Evolutionary conservation across 78 protist species (phyloP).

Genomic region (Pelomyxa schiedti): DNA sequence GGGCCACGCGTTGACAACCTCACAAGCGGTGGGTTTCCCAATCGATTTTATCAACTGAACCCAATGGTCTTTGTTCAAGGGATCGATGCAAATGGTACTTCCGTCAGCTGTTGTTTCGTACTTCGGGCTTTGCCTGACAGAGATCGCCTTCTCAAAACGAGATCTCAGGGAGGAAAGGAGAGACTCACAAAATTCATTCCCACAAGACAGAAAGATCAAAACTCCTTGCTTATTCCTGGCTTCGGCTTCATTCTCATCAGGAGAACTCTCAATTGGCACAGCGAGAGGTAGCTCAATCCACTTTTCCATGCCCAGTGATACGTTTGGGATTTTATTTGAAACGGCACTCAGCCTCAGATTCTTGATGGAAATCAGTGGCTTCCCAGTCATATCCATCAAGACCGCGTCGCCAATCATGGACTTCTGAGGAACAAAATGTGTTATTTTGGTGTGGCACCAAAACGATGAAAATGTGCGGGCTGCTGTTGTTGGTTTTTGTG

Average conservation of each 20-base stretch:
- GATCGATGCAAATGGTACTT: no score
- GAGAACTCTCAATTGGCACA: no score
- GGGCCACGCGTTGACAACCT: no score
- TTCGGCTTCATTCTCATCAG: no score
- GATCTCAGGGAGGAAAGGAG: no score
- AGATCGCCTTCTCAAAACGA: neutral
- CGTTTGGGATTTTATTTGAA: neutral
- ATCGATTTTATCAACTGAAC: no score
- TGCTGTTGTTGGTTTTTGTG: neutral
- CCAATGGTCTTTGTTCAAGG: no score
- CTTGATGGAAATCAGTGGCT: neutral
- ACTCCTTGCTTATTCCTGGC: neutral
- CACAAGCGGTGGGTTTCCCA: no score
- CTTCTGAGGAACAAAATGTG: neutral
- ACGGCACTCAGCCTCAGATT: neutral
- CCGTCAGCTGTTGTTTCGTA: no score
- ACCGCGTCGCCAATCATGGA: neutral
- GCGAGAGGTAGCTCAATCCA: no score
- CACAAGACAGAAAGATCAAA: neutral
- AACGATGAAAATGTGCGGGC: neutral
- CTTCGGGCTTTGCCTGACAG: neutral
- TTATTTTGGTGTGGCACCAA: neutral
- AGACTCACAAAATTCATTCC: neutral
- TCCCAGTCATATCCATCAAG: neutral
- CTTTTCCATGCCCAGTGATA: neutral